phyloP scores from a whole-genome alignment of 1,139 yeast genomes.

The Groenewaldozyma sp. region DNA sequence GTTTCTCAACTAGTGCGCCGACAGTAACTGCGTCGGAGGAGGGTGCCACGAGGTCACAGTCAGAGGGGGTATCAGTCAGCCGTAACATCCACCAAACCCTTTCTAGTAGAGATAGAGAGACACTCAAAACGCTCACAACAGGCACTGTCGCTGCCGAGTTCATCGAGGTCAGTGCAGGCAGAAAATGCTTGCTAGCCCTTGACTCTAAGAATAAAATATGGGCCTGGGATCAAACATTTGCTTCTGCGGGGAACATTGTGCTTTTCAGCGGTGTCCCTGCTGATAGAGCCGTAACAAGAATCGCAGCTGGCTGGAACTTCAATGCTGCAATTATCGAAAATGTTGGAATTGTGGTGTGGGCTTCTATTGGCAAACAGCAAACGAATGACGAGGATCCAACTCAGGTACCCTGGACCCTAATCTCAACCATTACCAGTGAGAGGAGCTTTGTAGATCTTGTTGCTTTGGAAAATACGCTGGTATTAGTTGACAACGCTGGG shows the following conservation, averaged over 20 bases:
- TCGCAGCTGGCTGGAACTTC: conserved; percentile 64
- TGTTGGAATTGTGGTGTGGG: conserved; percentile 58
- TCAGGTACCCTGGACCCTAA: no score
- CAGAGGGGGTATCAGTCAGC: no score
- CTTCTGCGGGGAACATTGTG: conserved; percentile 38
- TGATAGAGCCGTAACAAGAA: conserved; percentile 33
- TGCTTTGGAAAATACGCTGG: conserved; percentile 21
- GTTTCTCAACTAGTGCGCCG: no score
- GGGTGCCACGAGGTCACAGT: no score
- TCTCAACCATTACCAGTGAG: no score
- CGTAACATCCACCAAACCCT: not conserved
- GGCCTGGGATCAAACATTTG: conserved; percentile 47
- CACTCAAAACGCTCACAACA: conserved; percentile 9
- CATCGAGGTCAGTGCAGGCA: conserved; percentile 50
- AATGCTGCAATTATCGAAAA: conserved; percentile 43
- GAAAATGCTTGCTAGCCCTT: conserved; percentile 57
- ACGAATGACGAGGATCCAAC: conserved; percentile 36
- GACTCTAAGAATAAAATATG: conserved; percentile 38
- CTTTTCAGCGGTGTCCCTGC: conserved; percentile 27
- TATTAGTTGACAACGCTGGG: no score
- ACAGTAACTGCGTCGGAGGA: no score
- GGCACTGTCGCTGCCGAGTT: conserved; percentile 27
- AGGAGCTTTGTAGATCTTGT: no score
- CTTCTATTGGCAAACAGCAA: conserved; percentile 8
- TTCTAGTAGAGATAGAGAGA: conserved; percentile 2